phyloP scores from a whole-genome alignment of 75 land plant species.

The Sequoia sempervirens region DNA sequence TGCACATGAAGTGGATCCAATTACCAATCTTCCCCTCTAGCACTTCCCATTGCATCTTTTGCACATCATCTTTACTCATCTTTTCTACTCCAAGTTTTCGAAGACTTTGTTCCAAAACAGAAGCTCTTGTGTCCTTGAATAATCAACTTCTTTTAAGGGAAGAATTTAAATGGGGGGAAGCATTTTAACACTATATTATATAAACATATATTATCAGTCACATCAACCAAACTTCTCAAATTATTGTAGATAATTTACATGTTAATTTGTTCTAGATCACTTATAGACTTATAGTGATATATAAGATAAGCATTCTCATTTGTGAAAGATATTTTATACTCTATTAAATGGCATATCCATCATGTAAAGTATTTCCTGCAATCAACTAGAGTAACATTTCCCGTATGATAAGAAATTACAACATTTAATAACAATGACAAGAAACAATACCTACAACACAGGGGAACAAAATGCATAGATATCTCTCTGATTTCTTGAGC shows the following conservation, averaged over 20 bases:
- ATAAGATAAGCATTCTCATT: neutral
- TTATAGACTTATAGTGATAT: neutral
- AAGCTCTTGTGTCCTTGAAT: slow-evolving; percentile 66
- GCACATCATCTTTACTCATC: slow-evolving; percentile 87
- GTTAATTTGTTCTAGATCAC: too few species aligned
- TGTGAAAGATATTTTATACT: neutral
- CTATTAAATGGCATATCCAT: neutral
- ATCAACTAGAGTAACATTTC: neutral
- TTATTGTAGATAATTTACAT: neutral
- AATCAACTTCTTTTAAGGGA: neutral
- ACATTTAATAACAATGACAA: too few species aligned
- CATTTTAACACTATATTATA: neutral
- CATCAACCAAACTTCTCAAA: neutral
- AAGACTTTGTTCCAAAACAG: slow-evolving; percentile 73
- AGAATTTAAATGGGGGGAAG: neutral
- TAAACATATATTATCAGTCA: neutral
- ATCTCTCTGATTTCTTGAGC: neutral
- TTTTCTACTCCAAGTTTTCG: slow-evolving; percentile 85
- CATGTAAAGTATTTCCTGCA: neutral
- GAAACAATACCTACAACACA: too few species aligned
- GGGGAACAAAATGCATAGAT: neutral
- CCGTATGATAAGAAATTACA: neutral
- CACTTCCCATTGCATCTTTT: slow-evolving; percentile 89
- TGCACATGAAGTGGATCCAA: slow-evolving; percentile 91
- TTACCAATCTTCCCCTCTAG: slow-evolving; percentile 87